Percentiles rank a stretch among this genome's conserved stretches.
phyloP scores from a whole-genome alignment of 2,329 filamentous ascomycete genomes.

The Aquanectria penicillioides region DNA sequence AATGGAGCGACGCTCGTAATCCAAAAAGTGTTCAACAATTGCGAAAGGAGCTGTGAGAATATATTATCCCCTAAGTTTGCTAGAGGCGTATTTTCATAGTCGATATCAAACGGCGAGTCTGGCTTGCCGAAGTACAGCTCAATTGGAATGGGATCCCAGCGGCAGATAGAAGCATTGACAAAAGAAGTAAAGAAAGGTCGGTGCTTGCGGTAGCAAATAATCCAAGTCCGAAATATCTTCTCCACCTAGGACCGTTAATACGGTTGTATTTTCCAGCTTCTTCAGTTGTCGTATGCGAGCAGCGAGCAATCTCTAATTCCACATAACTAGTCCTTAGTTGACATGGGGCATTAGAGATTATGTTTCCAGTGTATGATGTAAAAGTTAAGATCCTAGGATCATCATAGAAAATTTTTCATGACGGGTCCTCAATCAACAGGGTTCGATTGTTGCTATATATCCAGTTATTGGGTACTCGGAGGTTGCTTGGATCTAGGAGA shows the following conservation, averaged over 20 bases:
- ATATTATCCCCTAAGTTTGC: background rate
- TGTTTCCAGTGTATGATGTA: background rate
- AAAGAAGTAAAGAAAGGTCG: conserved; percentile 4
- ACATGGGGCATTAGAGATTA: conserved; percentile 6
- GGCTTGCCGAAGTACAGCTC: background rate
- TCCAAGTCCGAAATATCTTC: background rate
- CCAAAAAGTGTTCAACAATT: conserved; percentile 16
- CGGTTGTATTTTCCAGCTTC: background rate
- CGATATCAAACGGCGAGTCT: conserved; percentile 9
- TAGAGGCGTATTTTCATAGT: background rate
- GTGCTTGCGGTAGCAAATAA: background rate
- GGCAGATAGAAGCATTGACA: background rate
- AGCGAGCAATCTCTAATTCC: conserved; percentile 10
- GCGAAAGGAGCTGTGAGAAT: conserved; percentile 7
- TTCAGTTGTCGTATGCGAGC: background rate
- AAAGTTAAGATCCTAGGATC: background rate
- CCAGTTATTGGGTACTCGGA: too few relatives aligned
- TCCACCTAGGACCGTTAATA: background rate
- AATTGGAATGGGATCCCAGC: background rate
- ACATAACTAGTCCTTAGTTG: background rate
- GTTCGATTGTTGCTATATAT: background rate
- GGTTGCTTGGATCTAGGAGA: too few relatives aligned
- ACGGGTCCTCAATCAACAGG: background rate
- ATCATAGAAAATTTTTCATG: background rate
- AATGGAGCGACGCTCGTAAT: conserved; percentile 9